Evolutionary conservation across 2,329 filamentous ascomycete species (phyloP).

Genomic region (Colletotrichum gloeosporioides): DNA sequence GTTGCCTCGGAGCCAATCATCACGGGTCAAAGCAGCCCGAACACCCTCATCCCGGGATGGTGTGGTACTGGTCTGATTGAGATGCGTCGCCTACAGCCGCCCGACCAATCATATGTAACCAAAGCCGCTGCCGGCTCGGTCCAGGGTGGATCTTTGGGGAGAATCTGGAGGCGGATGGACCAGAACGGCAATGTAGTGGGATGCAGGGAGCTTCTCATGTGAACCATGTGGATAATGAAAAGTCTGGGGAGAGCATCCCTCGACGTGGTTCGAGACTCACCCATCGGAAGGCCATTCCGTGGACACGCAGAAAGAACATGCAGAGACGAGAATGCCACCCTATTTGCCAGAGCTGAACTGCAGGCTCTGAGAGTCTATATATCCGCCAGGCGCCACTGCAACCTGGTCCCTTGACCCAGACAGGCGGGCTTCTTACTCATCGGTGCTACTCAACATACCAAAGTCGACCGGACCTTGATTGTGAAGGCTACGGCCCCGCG

Average conservation of each 20-base stretch:
- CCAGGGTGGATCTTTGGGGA: not conserved
- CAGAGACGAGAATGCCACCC: not conserved
- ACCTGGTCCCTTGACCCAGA: conserved; percentile 1
- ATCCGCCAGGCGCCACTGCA: not conserved
- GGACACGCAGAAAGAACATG: not conserved
- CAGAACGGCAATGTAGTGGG: conserved; percentile 20
- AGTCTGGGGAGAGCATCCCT: conserved; percentile 25
- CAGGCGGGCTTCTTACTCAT: conserved; percentile 1
- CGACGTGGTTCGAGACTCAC: not conserved
- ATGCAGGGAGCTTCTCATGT: conserved; percentile 1
- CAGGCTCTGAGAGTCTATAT: not conserved
- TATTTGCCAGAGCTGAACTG: not conserved
- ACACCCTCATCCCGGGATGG: not conserved
- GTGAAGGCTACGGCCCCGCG: not conserved
- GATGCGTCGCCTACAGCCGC: not conserved
- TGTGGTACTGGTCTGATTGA: not conserved
- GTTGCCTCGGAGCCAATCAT: conserved; percentile 8
- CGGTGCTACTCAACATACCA: not conserved
- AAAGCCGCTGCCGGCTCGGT: conserved; percentile 25
- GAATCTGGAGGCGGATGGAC: conserved; percentile 18
- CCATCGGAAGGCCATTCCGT: conserved; percentile 6
- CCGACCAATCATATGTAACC: not conserved
- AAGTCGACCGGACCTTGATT: not conserved
- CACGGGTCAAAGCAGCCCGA: conserved; percentile 12
- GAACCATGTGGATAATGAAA: not conserved